Conservation (phyloP, 2,329 filamentous ascomycete species). For the Fusarium sp. region DNA sequence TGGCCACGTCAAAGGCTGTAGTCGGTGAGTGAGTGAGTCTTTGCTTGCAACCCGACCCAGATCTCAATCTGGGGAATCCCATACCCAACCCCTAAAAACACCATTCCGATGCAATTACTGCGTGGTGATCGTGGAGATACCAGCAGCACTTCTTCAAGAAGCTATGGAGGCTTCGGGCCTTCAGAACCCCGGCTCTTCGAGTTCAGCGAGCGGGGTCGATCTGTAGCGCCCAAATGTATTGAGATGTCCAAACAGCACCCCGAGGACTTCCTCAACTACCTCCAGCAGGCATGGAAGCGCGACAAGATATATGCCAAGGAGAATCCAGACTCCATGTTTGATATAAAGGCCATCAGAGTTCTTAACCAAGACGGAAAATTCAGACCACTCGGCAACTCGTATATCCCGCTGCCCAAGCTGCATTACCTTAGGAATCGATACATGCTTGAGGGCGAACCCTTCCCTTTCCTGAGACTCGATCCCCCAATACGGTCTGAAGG, state of each 20-base stretch:
- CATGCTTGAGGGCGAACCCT: slow-evolving; percentile 41
- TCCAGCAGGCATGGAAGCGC: slow-evolving; percentile 41
- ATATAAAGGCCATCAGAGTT: slow-evolving; percentile 37
- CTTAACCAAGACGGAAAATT: slow-evolving; percentile 38
- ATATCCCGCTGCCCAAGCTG: slow-evolving; percentile 44
- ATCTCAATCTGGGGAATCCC: slow-evolving; percentile 33
- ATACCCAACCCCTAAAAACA: slow-evolving; percentile 25
- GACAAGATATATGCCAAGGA: slow-evolving; percentile 42
- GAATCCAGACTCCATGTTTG: slow-evolving; percentile 39
- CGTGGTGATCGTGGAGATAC: slow-evolving; percentile 45
- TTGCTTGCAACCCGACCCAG: slow-evolving; percentile 30
- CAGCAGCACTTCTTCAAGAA: slow-evolving; percentile 40
- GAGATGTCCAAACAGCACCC: slow-evolving; percentile 41
- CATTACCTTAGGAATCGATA: slow-evolving; percentile 44
- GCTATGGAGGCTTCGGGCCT: slow-evolving; percentile 41
- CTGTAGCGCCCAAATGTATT: slow-evolving; percentile 38
- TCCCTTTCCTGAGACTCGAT: slow-evolving; percentile 43
- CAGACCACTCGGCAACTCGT: slow-evolving; percentile 35
- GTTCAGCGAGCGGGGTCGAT: slow-evolving; percentile 40
- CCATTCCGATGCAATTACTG: slow-evolving; percentile 43
- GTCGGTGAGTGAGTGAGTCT: slow-evolving; percentile 43
- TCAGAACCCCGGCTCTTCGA: slow-evolving; percentile 43
- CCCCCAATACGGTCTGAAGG: slow-evolving; percentile 35
- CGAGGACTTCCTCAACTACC: slow-evolving; percentile 40
- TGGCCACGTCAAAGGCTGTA: slow-evolving; percentile 42